These are phyloP conservation scores for Scheffersomyces parashehatae DNA, from an alignment of 1,139 yeast genomes.

Conservation along the genomic window DNA sequence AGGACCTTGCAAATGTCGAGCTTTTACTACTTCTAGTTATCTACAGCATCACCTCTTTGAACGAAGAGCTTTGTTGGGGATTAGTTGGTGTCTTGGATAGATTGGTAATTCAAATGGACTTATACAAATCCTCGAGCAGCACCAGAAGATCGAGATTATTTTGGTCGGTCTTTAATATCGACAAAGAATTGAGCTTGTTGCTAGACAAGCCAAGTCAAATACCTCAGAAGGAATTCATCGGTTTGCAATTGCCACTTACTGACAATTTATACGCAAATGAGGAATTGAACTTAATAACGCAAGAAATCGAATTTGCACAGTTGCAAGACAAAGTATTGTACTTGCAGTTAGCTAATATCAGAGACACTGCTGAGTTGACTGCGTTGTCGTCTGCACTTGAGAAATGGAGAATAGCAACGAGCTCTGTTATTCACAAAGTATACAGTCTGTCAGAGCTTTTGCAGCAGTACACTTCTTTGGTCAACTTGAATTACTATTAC, in stretches of 20 bases:
- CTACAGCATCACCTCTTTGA: slow-evolving; percentile 29
- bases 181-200: slow-evolving; percentile 38
- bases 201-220: slow-evolving; percentile 37
- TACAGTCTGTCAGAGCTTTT: slow-evolving; percentile 25
- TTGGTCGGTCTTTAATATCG: slow-evolving; percentile 43
- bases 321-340: slow-evolving; percentile 20
- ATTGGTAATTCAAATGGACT: slow-evolving; percentile 24
- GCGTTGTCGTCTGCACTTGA: slow-evolving; percentile 29
- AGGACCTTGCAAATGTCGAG: slow-evolving; percentile 22
- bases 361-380: slow-evolving; percentile 13
- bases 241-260: slow-evolving; percentile 12
- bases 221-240: slow-evolving; percentile 24
- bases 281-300: slow-evolving; percentile 19
- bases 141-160: slow-evolving; percentile 24
- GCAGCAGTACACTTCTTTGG: slow-evolving; percentile 33
- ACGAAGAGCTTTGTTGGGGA: slow-evolving; percentile 34
- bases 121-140: slow-evolving; percentile 14
- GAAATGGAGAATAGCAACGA: slow-evolving; percentile 36
- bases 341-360: slow-evolving; percentile 14
- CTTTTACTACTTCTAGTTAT: slow-evolving; percentile 33
- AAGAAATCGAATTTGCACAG: slow-evolving; percentile 21
- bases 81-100: slow-evolving; percentile 37
- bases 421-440: slow-evolving; percentile 27
- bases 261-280: slow-evolving; percentile 16
- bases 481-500: slow-evolving; percentile 41